Conservation (phyloP, 1,284 basidiomycete species). For the Trichosporon sp. region DNA sequence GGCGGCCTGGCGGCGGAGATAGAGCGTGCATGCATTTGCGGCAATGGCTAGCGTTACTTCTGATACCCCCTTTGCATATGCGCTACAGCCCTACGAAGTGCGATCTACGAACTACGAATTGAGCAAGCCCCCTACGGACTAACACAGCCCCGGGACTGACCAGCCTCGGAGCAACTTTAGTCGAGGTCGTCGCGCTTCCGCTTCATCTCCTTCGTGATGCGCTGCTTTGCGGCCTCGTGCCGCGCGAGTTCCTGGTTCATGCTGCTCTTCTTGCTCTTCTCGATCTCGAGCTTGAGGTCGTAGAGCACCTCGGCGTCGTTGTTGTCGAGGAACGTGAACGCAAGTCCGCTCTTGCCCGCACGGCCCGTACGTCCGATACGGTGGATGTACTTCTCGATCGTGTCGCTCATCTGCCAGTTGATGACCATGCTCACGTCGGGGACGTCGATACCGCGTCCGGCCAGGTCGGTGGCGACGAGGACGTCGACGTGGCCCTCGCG, state of each 20-base stretch:
- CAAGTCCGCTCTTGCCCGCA: constrained; percentile 85
- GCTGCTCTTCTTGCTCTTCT: constrained; percentile 86
- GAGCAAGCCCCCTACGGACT: too few species aligned
- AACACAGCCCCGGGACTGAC: too few species aligned
- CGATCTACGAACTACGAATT: too few species aligned
- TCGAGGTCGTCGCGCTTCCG: constrained; percentile 21
- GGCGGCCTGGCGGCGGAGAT: too few species aligned
- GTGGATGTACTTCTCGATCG: constrained; percentile 88
- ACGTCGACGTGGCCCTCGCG: constrained; percentile 77
- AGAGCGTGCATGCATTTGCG: background rate
- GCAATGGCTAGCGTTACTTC: background rate
- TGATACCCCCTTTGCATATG: background rate
- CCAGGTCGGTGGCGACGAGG: constrained; percentile 93
- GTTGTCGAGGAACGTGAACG: constrained; percentile 93
- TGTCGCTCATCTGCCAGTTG: constrained; percentile 95
- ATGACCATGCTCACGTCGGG: constrained; percentile 88
- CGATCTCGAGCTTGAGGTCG: constrained; percentile 64
- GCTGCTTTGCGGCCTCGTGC: constrained; percentile 83
- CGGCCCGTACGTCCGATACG: constrained; percentile 97
- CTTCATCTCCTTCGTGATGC: constrained; percentile 84
- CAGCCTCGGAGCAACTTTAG: too few species aligned
- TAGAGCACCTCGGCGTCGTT: constrained; percentile 96
- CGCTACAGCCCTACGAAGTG: too few species aligned
- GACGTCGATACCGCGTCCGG: constrained; percentile 97
- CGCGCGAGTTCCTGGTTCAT: constrained; percentile 77